Evolutionary conservation across 139 green algal species (phyloP).

Genomic region (Chlorella ohadii): DNA sequence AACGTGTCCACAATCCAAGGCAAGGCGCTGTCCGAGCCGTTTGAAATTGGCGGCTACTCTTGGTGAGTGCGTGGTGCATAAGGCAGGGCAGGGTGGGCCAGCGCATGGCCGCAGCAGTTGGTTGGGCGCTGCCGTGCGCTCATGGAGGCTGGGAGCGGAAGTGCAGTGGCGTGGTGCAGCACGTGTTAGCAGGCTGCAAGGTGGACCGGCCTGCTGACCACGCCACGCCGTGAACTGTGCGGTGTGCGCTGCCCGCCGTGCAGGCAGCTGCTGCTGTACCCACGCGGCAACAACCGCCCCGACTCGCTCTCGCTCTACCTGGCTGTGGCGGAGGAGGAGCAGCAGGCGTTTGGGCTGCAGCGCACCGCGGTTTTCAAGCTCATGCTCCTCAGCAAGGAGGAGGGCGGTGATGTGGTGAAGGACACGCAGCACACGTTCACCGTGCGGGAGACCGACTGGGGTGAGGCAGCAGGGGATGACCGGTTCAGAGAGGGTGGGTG

Average conservation of each 20-base stretch:
- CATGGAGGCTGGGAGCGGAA: no score
- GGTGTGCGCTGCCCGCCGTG: neutral
- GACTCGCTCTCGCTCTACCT: conserved; percentile 75
- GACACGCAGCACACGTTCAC: conserved; percentile 81
- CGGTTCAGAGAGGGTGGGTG: no score
- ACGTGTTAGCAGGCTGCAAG: no score
- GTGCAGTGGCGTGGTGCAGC: no score
- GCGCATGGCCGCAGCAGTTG: no score
- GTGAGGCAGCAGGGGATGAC: neutral
- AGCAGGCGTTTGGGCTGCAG: conserved; percentile 57
- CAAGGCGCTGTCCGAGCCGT: conserved; percentile 71
- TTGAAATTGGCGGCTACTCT: conserved; percentile 80
- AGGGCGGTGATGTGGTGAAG: conserved; percentile 63
- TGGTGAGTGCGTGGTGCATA: conserved; percentile 62
- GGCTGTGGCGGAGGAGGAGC: conserved; percentile 73
- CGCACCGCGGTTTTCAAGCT: conserved; percentile 85
- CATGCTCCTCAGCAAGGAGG: conserved; percentile 72
- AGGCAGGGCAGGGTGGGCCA: no score
- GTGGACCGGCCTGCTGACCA: no score
- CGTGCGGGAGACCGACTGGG: conserved; percentile 76
- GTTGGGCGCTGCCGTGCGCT: neutral
- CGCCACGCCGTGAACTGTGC: no score
- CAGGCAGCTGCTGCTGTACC: conserved; percentile 87
- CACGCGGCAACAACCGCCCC: conserved; percentile 60
- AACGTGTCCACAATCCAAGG: conserved; percentile 7